Evolutionary conservation across 148 eudicot species (phyloP), one percentile per base, ranked within the genome.

Genomic region (Rhododendron ovatum): DNA sequence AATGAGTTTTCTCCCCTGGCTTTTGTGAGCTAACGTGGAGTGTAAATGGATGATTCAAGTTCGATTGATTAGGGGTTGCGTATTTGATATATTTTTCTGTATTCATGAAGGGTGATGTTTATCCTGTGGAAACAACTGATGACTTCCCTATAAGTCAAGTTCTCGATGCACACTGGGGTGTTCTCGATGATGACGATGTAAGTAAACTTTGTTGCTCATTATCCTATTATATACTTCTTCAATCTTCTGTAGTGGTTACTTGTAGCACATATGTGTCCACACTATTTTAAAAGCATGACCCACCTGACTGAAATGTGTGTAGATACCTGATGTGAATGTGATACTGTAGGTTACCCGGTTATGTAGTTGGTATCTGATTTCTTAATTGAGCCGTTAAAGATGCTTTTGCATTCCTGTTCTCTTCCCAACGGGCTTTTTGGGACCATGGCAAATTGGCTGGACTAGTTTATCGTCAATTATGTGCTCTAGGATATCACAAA

Each of bases 151-250:
- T 89, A 75, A 89, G 91, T 92, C 93, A 91, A 92, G 95, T 96
- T 85, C 99, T 96, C 81, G 99, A 96, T 92, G 96, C 99, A 85
- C 94, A 96, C 84, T 96, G 99, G 99, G 98, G 99, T 84, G 95
- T 91, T 86, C 95, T 96, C 57, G 85, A 88, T 80, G 93, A 91
- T 78, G 95, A 90, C 78, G 98, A 96, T 94, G 99, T 96, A 94
- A 94, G 96, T 84, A 84, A 50, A 37, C 71, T 17, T 83, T 71
- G 55, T 37, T 43, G 6, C 37, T 82, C 61, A 22, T 82, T 43
- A 55, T 86, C 55, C 12, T 71, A 74, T 24, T 81, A 37, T 18
- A 79, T 78, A 41, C n/a, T 75, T 76, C n/a, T 75, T 82, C 61
- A 28, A 82, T 74, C 13, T 59, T 20, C 41, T 53, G 55, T 80